Evolutionary conservation across 305 asterid genomes (phyloP), one percentile per base, ranked within the genome.

Genomic region (Solanum hybrid): DNA sequence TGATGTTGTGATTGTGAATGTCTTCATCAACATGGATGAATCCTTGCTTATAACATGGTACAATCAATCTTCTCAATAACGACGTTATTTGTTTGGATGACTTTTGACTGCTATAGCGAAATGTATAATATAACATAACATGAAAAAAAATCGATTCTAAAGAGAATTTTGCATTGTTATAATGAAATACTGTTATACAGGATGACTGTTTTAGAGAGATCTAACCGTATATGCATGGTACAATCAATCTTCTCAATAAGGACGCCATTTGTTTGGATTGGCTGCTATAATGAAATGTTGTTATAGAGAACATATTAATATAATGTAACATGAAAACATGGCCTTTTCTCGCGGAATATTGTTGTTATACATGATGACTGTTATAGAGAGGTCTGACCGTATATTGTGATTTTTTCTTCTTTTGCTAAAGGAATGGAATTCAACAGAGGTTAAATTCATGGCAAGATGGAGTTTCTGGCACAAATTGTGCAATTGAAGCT

Each of bases 391-490:
- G 81, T 32, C 4, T 76, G 27, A 76, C 4, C 1, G 2, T 75
- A 76, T 3, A 4, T 76, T 17, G 26, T 76, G 42, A 32, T 4
- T 17, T 6, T 17, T n/a, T 88, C 13, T 32, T 12, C 45, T 24
- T 36, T 40, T 88, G 19, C 24, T 92, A 75, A 64, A 96, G 99
- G 99, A 96, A 95, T 91, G 99, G 98, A 0, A 92, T 96, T 36
- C 94, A 96, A 22, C 97, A 95, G 87, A 93, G 98, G 89, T 85
- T 93, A 26, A 94, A 95, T 87, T 94, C 99, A 17, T 96, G 98
- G 99, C 98, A 96, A 89, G 99, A 96, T 92, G 98, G 99, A 87
- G 97, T 95, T 3, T 92, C 95, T 1, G 99, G 99, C 22, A 93
- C 97, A 14, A 95, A 95, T 75, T 96, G 98, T 22, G 95, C 98